Percentiles rank a stretch among this genome's conserved stretches.
Evolutionary conservation across 169 alveolate genomes (phyloP).

Genomic region (Miamiensis avidus): DNA sequence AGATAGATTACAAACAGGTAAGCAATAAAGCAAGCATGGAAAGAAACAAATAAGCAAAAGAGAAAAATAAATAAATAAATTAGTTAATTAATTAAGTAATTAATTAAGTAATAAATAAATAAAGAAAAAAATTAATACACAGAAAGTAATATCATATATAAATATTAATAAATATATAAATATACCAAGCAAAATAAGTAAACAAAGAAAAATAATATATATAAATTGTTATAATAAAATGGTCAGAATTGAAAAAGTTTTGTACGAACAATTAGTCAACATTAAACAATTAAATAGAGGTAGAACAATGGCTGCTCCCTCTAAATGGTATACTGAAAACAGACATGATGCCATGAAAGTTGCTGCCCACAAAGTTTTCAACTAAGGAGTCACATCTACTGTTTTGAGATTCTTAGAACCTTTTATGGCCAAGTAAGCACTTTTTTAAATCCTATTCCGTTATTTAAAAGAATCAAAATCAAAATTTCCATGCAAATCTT

Average conservation of each 20-base stretch:
- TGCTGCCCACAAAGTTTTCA: conserved; percentile 32
- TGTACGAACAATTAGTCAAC: conserved; percentile 43
- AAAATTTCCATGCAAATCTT: no score
- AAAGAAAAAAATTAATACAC: background rate
- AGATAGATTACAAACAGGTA: no score
- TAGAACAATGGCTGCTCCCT: conserved; percentile 36
- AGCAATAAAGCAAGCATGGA: no score
- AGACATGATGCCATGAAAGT: conserved; percentile 19
- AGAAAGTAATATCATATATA: background rate
- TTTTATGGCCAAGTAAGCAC: conserved; percentile 26
- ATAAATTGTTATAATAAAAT: background rate
- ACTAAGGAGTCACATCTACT: conserved; percentile 23
- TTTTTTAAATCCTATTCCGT: background rate
- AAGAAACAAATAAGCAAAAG: no score
- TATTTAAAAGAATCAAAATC: no score
- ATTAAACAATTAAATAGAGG: conserved; percentile 23
- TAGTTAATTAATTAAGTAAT: no score
- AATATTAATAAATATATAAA: no score
- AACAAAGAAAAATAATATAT: no score
- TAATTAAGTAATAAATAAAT: no score
- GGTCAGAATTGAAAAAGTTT: conserved; percentile 48
- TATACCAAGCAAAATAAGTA: no score
- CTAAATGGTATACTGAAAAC: conserved; percentile 41
- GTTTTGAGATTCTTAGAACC: conserved; percentile 33
- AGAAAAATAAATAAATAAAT: no score